These are phyloP conservation scores for Vicia villosa DNA, from an alignment of 306 rosid species.

Conservation along the genomic window DNA sequence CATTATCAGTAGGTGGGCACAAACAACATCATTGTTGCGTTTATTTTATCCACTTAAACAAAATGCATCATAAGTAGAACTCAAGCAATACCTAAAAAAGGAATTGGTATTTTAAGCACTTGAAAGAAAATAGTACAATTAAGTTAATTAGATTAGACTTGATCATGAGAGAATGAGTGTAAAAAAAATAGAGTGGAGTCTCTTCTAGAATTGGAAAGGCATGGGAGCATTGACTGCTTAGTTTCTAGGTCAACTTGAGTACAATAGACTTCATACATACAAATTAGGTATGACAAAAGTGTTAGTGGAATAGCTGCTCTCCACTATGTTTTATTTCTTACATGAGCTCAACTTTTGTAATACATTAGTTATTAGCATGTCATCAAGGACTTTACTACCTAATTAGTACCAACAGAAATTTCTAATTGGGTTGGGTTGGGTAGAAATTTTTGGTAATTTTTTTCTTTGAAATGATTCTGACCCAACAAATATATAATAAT, in stretches of 20 bases:
- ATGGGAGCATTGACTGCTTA: neutral
- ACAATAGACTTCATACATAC: neutral
- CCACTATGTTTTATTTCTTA: neutral
- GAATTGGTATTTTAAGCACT: too few species aligned
- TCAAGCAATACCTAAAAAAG: neutral
- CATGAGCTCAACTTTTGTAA: neutral
- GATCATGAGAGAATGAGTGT: neutral
- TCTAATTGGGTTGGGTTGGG: too few species aligned
- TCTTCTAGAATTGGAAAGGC: neutral
- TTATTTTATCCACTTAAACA: neutral
- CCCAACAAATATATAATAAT: too few species aligned
- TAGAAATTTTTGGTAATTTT: too few species aligned
- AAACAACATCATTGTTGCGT: neutral
- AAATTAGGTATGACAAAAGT: neutral
- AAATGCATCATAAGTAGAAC: neutral
- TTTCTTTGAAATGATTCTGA: too few species aligned
- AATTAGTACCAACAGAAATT: too few species aligned
- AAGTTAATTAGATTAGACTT: too few species aligned
- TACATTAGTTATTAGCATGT: neutral
- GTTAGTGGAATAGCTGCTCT: neutral
- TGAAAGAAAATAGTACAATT: too few species aligned
- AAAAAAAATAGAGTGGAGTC: neutral
- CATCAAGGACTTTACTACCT: too few species aligned
- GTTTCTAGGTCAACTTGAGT: neutral
- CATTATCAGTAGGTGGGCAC: neutral